A percentile compares a stretch with the other conserved stretches of the same genome.
phyloP scores from a whole-genome alignment of 495 filamentous ascomycete species.

The Talaromyces ruber region DNA sequence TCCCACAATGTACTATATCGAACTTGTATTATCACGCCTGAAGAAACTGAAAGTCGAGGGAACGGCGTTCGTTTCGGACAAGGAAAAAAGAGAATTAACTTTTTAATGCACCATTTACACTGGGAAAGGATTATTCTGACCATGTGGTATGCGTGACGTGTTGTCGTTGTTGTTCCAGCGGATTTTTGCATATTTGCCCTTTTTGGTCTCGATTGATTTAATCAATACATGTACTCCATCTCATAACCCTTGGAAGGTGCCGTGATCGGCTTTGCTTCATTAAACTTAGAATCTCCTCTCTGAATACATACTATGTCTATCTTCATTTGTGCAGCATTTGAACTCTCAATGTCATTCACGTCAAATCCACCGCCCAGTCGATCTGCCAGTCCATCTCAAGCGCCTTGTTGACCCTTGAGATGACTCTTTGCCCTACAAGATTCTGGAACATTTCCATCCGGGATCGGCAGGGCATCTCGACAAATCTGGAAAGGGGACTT shows the following conservation, averaged over 20 bases:
- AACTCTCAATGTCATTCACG: neutral
- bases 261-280: neutral
- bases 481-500: constrained; percentile 8
- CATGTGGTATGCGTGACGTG: constrained; percentile 6
- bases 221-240: neutral
- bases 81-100: constrained; percentile 1
- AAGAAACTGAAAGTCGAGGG: neutral
- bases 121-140: neutral
- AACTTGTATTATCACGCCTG: constrained; percentile 4
- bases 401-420: constrained; percentile 38
- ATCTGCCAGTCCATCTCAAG: constrained; percentile 25
- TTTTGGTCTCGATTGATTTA: neutral
- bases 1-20: constrained; percentile 6
- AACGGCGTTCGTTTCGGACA: neutral
- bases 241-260: neutral
- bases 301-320: neutral
- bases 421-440: constrained; percentile 43
- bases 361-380: constrained; percentile 18
- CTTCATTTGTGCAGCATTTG: neutral
- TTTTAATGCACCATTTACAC: constrained; percentile 3
- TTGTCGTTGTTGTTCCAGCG: constrained; percentile 6
- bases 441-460: constrained; percentile 32
- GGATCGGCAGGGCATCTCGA: constrained; percentile 14
- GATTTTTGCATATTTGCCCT: constrained; percentile 1
- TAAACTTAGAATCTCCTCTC: constrained; percentile 29